Base-by-base conservation (phyloP, 2,329 filamentous ascomycete species). In the Stagonosporopsis tanaceti region DNA sequence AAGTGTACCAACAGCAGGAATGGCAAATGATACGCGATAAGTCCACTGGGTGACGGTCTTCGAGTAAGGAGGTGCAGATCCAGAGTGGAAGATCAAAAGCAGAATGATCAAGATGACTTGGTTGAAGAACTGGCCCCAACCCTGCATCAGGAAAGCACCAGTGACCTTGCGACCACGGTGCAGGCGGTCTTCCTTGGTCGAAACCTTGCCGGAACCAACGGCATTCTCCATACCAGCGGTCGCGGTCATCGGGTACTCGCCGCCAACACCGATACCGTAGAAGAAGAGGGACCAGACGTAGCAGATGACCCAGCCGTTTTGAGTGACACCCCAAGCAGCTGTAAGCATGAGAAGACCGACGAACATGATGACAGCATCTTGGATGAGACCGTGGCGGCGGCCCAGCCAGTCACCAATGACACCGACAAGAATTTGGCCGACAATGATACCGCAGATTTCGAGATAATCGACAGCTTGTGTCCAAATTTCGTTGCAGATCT, bases 141-240 rank as follows among this genome's bases (percentile, higher is more conserved):
- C 94, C 79, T 98, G 94, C 94, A 98, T 97, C 79, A 98, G 79
- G 82, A 98, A 98, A 57, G 94, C 93, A 77, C 90, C 92, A 65
- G 93, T 97, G 75, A 97, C 94, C 78, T 96, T 96, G 73, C 94
- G 91, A 63, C 94, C 94, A 79, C 94, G 92, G 81, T 98, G 94
- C 50, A 98, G 87, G 75, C 94, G 92, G 76, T 98, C 94, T 51
- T 97, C 92, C 61, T 89, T 89, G 57, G 93, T 97, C 6, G 94
- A 97, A 51, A 97, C 80, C 76, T 89, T 93, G 61, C 94, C 93
- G 35, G 92, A 79, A n/a, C 91, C 87, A 42, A 93, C 89, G 15
- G 92, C 90, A 71, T 93, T 92, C 77, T 97, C 93, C 87, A 98
- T 96, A 59, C 93, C 93, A 8, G 92, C 93, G 12, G 94, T 97